Conservation (phyloP, 345 rosid genomes). For the Pseudoturritis turrita region DNA sequence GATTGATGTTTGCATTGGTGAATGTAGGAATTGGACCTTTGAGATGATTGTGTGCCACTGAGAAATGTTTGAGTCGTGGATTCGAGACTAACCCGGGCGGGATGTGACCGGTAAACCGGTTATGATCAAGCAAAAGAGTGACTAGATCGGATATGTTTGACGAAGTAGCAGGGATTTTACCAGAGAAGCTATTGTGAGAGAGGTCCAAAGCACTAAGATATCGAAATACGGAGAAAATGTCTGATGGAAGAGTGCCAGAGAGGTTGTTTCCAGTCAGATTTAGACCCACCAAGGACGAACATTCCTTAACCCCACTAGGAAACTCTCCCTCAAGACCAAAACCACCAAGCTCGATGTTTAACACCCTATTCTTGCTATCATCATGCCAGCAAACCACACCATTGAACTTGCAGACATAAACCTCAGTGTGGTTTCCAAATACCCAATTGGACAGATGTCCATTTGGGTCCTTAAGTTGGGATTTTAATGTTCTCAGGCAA, state of each 20-base stretch:
- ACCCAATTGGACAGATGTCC: conserved; percentile 30
- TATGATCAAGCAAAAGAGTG: conserved; percentile 6
- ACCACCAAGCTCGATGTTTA: conserved; percentile 5
- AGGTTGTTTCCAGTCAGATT: conserved; percentile 23
- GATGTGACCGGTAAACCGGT: conserved; percentile 13
- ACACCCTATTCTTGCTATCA: background rate
- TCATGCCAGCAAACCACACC: conserved; percentile 25
- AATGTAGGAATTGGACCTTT: conserved; percentile 22
- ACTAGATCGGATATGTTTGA: background rate
- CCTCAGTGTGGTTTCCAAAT: conserved; percentile 4
- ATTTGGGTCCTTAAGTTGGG: conserved; percentile 44
- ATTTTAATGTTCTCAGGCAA: conserved; percentile 44
- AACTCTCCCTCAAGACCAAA: conserved; percentile 30
- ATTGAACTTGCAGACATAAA: conserved; percentile 1
- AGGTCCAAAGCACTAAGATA: conserved; percentile 1
- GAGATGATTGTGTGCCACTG: conserved; percentile 26
- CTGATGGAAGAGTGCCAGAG: conserved; percentile 18
- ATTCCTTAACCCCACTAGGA: conserved; percentile 19
- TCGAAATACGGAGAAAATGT: background rate
- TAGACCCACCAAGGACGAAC: background rate
- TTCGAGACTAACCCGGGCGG: background rate
- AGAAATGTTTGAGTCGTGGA: conserved; percentile 2
- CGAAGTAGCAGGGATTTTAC: conserved; percentile 15
- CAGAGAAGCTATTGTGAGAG: conserved; percentile 24
- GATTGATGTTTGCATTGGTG: background rate